Conservation (phyloP, 2,329 filamentous ascomycete genomes). For the Lanzia echinophila region DNA sequence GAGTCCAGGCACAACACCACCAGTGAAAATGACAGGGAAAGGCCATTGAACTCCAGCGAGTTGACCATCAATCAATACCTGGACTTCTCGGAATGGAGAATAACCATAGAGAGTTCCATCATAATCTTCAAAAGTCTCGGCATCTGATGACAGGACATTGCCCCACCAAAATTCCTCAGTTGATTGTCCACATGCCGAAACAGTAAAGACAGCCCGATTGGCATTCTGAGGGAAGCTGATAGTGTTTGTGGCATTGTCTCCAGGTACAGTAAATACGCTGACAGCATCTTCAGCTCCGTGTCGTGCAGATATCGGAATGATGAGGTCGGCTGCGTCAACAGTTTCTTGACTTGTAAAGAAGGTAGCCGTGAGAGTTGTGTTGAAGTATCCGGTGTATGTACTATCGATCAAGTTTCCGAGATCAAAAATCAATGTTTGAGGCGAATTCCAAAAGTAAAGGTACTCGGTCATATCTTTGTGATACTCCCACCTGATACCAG, state of each 20-base stretch:
- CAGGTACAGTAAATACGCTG: slow-evolving; percentile 63
- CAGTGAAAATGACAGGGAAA: slow-evolving; percentile 76
- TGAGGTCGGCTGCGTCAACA: slow-evolving; percentile 50
- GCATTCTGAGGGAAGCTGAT: slow-evolving; percentile 60
- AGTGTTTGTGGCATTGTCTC: slow-evolving; percentile 50
- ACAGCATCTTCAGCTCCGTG: slow-evolving; percentile 43
- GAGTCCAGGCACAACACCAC: slow-evolving; percentile 68
- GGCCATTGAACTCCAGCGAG: slow-evolving; percentile 75
- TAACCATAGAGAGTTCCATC: slow-evolving; percentile 56
- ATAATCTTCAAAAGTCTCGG: slow-evolving; percentile 49
- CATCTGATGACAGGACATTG: slow-evolving; percentile 61
- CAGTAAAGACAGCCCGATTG: slow-evolving; percentile 63
- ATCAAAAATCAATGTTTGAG: slow-evolving; percentile 74
- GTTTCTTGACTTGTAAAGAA: slow-evolving; percentile 52
- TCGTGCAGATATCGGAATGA: slow-evolving; percentile 59
- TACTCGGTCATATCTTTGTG: slow-evolving; percentile 73
- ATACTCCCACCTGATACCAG: slow-evolving; percentile 70
- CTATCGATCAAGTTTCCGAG: slow-evolving; percentile 66
- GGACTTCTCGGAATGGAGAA: slow-evolving; percentile 71
- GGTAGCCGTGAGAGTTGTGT: slow-evolving; percentile 66
- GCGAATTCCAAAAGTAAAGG: slow-evolving; percentile 57
- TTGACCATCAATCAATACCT: slow-evolving; percentile 65
- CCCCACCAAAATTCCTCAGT: slow-evolving; percentile 82
- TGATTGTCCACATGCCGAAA: slow-evolving; percentile 71
- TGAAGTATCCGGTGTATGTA: slow-evolving; percentile 66